Evolutionary conservation across 2,329 filamentous ascomycete species (phyloP).

Genomic region (Nemania sp.): DNA sequence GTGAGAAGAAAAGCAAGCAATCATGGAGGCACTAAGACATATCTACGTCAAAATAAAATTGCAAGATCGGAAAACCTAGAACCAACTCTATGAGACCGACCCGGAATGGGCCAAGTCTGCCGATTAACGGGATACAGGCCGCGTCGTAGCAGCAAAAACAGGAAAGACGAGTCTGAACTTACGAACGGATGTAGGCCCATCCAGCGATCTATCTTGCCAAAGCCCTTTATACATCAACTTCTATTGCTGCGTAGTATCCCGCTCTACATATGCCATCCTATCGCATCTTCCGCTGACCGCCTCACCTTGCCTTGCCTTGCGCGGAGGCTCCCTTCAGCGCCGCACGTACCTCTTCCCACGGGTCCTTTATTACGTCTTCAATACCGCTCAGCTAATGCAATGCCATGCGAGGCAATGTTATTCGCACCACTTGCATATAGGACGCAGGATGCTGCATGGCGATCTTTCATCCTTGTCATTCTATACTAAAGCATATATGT

Average conservation of each 20-base stretch:
- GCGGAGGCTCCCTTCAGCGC: background rate
- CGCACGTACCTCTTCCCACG: constrained; percentile 7
- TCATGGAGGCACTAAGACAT: background rate
- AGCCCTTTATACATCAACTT: constrained; percentile 10
- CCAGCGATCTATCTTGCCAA: constrained; percentile 15
- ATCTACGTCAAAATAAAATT: background rate
- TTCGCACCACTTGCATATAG: constrained; percentile 14
- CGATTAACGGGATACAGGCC: constrained; percentile 11
- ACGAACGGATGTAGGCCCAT: constrained; percentile 14
- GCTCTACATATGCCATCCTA: background rate
- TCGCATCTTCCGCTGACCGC: background rate
- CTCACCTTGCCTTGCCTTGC: constrained; percentile 7
- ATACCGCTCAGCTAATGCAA: constrained; percentile 13
- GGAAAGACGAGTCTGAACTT: background rate
- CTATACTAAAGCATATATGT: constrained; percentile 1
- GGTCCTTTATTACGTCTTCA: background rate
- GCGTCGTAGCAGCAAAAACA: constrained; percentile 7
- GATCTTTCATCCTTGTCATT: background rate
- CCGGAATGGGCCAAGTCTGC: background rate
- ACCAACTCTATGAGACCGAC: background rate
- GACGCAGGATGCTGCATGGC: constrained; percentile 10
- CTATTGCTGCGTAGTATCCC: constrained; percentile 9
- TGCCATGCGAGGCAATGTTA: constrained; percentile 3
- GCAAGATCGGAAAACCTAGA: background rate
- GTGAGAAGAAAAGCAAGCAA: background rate